phyloP scores from a whole-genome alignment of 2,329 filamentous ascomycete species.

The Monilinia fructigena region DNA sequence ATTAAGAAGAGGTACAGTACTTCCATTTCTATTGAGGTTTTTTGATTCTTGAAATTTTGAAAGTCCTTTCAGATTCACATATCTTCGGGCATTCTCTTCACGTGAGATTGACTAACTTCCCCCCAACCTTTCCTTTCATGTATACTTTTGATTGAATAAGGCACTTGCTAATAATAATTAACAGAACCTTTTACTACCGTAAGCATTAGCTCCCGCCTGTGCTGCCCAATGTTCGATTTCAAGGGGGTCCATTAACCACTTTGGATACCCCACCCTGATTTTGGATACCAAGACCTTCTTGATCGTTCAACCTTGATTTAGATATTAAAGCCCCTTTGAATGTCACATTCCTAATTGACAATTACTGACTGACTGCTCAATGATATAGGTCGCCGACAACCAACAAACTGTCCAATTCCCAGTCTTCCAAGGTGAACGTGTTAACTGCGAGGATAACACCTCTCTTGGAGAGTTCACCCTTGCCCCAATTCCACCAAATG shows the following conservation, averaged over 20 bases:
- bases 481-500: conserved; percentile 82
- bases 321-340: neutral
- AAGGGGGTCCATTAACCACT: neutral
- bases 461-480: conserved; percentile 96
- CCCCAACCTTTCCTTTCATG: too few species aligned
- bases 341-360: too few species aligned
- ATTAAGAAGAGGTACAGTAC: neutral
- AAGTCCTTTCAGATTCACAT: too few species aligned
- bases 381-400: conserved; percentile 37
- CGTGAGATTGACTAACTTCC: too few species aligned
- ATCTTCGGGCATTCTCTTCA: too few species aligned
- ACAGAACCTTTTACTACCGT: conserved; percentile 15
- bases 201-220: neutral
- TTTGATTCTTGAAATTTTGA: too few species aligned
- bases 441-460: conserved; percentile 98
- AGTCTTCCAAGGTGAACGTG: conserved; percentile 93
- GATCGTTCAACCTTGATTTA: too few species aligned
- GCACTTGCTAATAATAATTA: neutral
- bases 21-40: too few species aligned
- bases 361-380: too few species aligned
- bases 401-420: conserved; percentile 67
- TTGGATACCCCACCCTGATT: too few species aligned
- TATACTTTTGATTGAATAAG: too few species aligned
- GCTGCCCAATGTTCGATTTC: neutral
- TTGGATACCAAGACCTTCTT: too few species aligned